A percentile compares a stretch with the other conserved stretches of the same genome.
Evolutionary conservation across 2,329 filamentous ascomycete genomes (phyloP).

Genomic region (Verticillium isaacii): DNA sequence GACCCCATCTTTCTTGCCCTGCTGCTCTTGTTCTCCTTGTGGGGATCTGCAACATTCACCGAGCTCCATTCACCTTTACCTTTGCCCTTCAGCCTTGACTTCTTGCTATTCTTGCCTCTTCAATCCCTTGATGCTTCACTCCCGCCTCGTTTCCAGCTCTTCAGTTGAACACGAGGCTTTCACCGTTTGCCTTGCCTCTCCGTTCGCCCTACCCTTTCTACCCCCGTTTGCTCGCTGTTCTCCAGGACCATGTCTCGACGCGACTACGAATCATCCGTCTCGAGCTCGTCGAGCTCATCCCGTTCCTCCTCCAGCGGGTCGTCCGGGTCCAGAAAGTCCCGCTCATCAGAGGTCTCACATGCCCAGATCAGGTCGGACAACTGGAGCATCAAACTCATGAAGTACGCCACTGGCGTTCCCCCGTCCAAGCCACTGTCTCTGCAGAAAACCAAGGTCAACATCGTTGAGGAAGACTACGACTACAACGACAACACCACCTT

Average conservation of each 20-base stretch:
- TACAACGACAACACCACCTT: conserved; percentile 6
- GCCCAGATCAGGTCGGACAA: conserved; percentile 9
- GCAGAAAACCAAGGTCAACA: conserved; percentile 7
- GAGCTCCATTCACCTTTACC: neutral
- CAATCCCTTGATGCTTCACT: neutral
- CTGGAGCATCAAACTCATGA: conserved; percentile 11
- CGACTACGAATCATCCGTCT: conserved; percentile 6
- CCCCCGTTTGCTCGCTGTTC: neutral
- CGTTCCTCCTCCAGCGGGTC: neutral
- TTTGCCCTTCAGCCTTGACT: neutral
- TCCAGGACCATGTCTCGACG: conserved; percentile 5
- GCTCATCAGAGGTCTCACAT: conserved; percentile 9
- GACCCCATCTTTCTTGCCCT: neutral
- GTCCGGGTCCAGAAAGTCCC: conserved; percentile 10
- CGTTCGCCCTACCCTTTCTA: neutral
- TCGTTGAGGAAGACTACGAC: conserved; percentile 6
- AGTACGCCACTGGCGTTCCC: conserved; percentile 10
- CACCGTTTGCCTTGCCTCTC: neutral
- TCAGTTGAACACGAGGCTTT: neutral
- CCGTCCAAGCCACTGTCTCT: conserved; percentile 7
- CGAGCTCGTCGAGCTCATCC: conserved; percentile 5
- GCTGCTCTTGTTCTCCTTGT: neutral
- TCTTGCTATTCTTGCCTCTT: neutral
- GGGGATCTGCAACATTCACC: neutral
- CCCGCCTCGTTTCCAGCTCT: neutral